Conservation (phyloP, 148 eudicot genomes). For the Arctostaphylos glauca region DNA sequence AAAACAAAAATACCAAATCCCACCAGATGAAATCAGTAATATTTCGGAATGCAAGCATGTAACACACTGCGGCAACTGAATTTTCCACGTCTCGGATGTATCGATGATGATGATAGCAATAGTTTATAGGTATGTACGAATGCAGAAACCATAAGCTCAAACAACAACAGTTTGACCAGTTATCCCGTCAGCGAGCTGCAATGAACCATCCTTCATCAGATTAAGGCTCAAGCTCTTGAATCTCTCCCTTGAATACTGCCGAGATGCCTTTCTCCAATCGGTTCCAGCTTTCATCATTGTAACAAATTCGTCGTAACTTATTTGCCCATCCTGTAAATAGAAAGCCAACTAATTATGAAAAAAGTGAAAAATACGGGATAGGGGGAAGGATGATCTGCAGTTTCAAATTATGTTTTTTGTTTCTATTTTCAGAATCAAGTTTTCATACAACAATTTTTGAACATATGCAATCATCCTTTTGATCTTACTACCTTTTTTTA, state of each 20-base stretch:
- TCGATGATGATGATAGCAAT: neutral
- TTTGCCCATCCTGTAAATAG: slow-evolving; percentile 42
- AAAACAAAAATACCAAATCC: slow-evolving; percentile 3
- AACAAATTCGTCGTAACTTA: slow-evolving; percentile 50
- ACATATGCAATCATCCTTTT: neutral
- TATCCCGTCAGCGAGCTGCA: slow-evolving; percentile 22
- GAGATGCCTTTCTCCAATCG: slow-evolving; percentile 51
- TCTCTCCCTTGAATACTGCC: slow-evolving; percentile 46
- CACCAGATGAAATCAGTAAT: neutral
- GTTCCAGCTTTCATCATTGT: slow-evolving; percentile 55
- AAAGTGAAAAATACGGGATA: neutral
- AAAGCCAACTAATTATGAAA: neutral
- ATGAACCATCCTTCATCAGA: slow-evolving; percentile 37
- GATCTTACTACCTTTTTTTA: neutral
- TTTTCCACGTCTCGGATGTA: neutral
- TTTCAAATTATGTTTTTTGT: neutral
- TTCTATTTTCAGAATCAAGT: neutral
- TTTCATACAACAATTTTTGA: neutral
- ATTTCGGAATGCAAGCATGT: neutral
- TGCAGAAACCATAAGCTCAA: neutral
- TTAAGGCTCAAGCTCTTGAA: slow-evolving; percentile 41
- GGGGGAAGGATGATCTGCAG: neutral
- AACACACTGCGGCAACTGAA: neutral
- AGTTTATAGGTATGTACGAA: neutral
- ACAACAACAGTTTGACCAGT: slow-evolving; percentile 17